Evolutionary conservation across 257 asterid genomes (phyloP).

Genomic region (Echites panduratus): DNA sequence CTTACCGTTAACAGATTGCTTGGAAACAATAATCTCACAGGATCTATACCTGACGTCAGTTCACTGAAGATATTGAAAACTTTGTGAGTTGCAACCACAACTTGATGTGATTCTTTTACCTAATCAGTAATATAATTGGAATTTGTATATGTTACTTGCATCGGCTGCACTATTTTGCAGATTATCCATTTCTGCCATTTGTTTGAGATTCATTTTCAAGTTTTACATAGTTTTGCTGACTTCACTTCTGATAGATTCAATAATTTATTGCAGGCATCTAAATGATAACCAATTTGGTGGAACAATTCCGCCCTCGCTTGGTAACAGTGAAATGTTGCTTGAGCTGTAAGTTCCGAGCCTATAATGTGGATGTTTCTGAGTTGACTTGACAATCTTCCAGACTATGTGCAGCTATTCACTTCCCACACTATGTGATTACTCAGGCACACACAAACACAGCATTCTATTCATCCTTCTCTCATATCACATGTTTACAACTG

Average conservation of each 20-base stretch:
- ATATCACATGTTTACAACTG: background rate
- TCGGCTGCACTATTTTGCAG: too few species aligned
- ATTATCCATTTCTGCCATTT: background rate
- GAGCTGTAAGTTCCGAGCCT: constrained; percentile 63
- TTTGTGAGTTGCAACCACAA: constrained; percentile 50
- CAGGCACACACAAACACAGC: background rate
- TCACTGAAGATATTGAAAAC: constrained; percentile 50
- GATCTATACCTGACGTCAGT: constrained; percentile 72
- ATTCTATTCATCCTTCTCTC: background rate
- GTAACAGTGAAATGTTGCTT: constrained; percentile 35
- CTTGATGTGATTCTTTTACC: background rate
- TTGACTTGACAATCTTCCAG: background rate
- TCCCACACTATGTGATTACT: background rate
- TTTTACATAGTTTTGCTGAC: background rate
- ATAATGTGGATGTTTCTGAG: background rate
- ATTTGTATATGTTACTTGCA: background rate
- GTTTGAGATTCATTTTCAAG: background rate
- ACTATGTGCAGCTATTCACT: background rate
- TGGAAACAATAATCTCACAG: constrained; percentile 68
- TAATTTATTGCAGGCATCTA: constrained; percentile 58
- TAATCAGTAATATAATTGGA: background rate
- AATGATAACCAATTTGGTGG: constrained; percentile 69
- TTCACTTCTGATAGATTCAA: constrained; percentile 3
- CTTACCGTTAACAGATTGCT: constrained; percentile 49
- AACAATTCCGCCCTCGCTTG: constrained; percentile 57